Evolutionary conservation across 1,284 basidiomycete genomes (phyloP).

Genomic region (Vanrija pseudolonga): DNA sequence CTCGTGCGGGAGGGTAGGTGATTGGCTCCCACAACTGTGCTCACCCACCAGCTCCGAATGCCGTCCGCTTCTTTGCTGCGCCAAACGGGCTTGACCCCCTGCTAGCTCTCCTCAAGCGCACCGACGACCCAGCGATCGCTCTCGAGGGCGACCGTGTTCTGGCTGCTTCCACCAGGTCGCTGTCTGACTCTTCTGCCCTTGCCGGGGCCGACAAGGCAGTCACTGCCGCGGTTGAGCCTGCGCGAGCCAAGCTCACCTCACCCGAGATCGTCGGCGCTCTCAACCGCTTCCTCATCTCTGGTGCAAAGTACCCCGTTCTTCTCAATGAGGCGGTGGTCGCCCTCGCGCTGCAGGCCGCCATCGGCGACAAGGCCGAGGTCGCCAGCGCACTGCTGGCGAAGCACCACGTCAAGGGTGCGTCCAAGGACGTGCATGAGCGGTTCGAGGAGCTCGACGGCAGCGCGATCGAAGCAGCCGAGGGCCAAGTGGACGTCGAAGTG

Average conservation of each 20-base stretch:
- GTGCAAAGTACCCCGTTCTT: slow-evolving; percentile 74
- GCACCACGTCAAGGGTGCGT: not conserved
- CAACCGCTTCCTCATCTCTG: slow-evolving; percentile 67
- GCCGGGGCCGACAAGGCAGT: no score
- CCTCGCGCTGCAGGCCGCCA: slow-evolving; percentile 62
- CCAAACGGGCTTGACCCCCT: slow-evolving; percentile 57
- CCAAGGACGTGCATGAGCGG: not conserved
- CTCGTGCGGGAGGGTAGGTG: slow-evolving; percentile 46
- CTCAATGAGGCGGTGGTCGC: slow-evolving; percentile 87
- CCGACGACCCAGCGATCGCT: slow-evolving; percentile 75
- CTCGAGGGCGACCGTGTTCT: slow-evolving; percentile 61
- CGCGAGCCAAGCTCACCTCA: no score
- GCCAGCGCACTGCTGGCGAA: not conserved
- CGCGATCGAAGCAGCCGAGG: not conserved
- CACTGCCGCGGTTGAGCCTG: no score
- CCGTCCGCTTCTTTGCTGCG: slow-evolving; percentile 16
- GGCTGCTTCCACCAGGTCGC: no score
- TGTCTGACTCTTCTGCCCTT: no score
- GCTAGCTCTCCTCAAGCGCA: slow-evolving; percentile 68
- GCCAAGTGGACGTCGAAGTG: not conserved
- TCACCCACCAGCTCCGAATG: slow-evolving; percentile 9
- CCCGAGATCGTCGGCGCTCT: slow-evolving; percentile 57
- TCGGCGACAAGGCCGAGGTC: slow-evolving; percentile 38
- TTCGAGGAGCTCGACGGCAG: not conserved
- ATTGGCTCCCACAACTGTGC: no score